phyloP scores from a whole-genome alignment of 2,329 filamentous ascomycete genomes.

The Calonectria henricotiae region DNA sequence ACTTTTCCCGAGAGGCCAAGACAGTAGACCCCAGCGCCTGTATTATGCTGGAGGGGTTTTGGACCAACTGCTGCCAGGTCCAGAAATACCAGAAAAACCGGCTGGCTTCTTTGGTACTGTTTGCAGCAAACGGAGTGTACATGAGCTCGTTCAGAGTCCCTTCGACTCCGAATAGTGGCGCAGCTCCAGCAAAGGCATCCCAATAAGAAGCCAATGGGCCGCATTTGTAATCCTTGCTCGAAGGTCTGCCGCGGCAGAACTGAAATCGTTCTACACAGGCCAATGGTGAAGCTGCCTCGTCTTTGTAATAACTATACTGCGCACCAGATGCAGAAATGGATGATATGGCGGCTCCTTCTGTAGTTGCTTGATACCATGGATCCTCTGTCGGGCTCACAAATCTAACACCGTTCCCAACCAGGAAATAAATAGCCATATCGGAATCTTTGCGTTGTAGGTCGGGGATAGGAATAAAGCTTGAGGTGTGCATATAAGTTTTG shows the following conservation, averaged over 20 bases:
- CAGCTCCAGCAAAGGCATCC: neutral
- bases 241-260: neutral
- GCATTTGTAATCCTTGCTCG: neutral
- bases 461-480: neutral
- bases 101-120: neutral
- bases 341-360: neutral
- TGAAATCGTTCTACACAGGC: neutral
- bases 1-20: neutral
- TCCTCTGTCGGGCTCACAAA: neutral
- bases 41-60: neutral
- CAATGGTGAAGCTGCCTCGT: constrained; percentile 16
- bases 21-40: neutral
- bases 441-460: neutral
- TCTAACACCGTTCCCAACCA: neutral
- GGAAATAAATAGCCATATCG: neutral
- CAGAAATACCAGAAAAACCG: neutral
- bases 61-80: neutral
- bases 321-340: neutral
- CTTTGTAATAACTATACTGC: neutral
- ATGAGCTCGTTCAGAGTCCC: neutral
- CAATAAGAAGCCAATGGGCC: neutral
- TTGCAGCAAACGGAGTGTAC: neutral
- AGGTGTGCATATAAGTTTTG: neutral
- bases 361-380: constrained; percentile 15
- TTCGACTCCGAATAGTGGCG: neutral